These are phyloP conservation scores for Drechslera avenae DNA, from an alignment of 2,329 filamentous ascomycete genomes.

Conservation along the genomic window DNA sequence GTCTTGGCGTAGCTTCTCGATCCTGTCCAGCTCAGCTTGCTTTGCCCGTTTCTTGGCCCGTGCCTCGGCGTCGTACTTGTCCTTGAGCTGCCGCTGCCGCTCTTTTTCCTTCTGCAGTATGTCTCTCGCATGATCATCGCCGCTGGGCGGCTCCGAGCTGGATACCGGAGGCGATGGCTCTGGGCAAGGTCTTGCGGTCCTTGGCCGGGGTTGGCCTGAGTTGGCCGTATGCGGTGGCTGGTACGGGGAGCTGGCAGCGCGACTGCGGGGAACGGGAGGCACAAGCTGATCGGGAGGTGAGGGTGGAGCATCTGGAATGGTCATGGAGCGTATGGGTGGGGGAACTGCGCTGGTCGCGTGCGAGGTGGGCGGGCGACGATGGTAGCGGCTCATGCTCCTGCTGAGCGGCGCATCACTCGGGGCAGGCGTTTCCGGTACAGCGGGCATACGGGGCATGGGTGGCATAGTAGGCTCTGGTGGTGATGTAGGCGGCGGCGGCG, in stretches of 20 bases:
- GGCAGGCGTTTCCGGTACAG: constrained; percentile 28
- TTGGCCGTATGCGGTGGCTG: constrained; percentile 24
- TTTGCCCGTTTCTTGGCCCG: constrained; percentile 37
- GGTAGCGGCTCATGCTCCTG: constrained; percentile 51
- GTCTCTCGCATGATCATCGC: constrained; percentile 41
- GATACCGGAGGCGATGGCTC: constrained; percentile 27
- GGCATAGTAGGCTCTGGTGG: constrained; percentile 13
- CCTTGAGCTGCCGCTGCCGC: constrained; percentile 37
- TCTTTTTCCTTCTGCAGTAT: constrained; percentile 41
- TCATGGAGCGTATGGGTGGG: constrained; percentile 32
- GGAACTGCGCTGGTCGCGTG: constrained; percentile 32
- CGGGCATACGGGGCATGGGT: constrained; percentile 33
- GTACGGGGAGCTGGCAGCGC: constrained; percentile 38
- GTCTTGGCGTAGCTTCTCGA: constrained; percentile 32
- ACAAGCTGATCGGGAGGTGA: constrained; percentile 15
- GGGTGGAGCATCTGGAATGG: constrained; percentile 20
- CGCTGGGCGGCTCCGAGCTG: constrained; percentile 24
- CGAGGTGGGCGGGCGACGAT: constrained; percentile 40
- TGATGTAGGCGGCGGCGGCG: constrained; percentile 14
- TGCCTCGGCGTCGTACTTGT: constrained; percentile 42
- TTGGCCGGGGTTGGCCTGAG: constrained; percentile 34
- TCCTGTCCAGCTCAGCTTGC: constrained; percentile 35
- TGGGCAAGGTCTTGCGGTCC: constrained; percentile 28
- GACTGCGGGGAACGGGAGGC: constrained; percentile 28
- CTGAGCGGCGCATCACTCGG: constrained; percentile 32